Base-by-base conservation (phyloP, 495 filamentous ascomycete genomes). In the Aspergillus hancockii region DNA sequence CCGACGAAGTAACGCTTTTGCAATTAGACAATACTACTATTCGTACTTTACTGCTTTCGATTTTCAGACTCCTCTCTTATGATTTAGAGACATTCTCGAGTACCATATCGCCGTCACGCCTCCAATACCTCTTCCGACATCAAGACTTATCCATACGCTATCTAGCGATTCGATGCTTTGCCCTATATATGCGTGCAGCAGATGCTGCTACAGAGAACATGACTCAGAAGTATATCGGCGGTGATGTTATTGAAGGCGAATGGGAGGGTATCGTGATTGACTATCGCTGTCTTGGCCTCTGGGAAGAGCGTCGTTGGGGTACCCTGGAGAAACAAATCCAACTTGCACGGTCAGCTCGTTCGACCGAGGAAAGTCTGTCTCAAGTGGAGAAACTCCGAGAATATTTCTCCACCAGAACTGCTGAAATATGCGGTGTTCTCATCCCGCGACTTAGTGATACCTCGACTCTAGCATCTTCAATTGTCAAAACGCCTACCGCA, bases 261-360 rank as follows among this genome's bases (percentile, higher is more conserved):
- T 90, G 89, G 82, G 95, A 99, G 70, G 91, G 86, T 21, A 82
- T 79, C 54, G 67, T 68, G 41, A 86, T 95, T 43, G 92, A 97
- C 69, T 98, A 93, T 75, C 82, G 85, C 28, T 93, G 96, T 69
- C 77, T 98, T 47, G 84, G 85, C 40, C 69, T 97, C 46, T 90
- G 92, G 80, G 92, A 96, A 70, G 86, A 91, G 63, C 69, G 69
- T 59, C 74, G 74, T 68, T 81, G 64, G 78, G 63, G 66, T 21
- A 52, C 56, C 14, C 63, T 81, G 6, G 66, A 67, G 55, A 63
- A 67, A 60, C 59, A 67, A 55, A 49, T 72, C 8, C 46, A 58
- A 41, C 50, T 59, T 40, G 19, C 54, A 22, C 67, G 70, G 32
- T 63, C 60, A 30, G 62, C 52, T 41, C 60, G 70, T 30, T 61